Evolutionary conservation across 805 yeast species (phyloP).

Genomic region (Candida peoriensis): DNA sequence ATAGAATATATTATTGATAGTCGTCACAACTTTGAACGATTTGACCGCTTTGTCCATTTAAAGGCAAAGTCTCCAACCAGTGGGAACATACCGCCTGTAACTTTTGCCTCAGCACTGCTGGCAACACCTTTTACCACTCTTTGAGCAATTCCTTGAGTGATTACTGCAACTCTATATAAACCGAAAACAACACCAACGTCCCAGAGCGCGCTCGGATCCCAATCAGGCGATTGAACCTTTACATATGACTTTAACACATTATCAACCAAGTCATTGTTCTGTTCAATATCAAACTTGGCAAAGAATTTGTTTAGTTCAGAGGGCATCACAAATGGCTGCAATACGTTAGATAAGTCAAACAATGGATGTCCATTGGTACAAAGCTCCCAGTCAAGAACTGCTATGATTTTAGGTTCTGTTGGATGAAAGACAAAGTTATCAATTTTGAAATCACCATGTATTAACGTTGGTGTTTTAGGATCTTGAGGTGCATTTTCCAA

Average conservation of each 20-base stretch:
- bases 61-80: constrained; percentile 20
- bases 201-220: constrained; percentile 36
- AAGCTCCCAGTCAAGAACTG: constrained; percentile 62
- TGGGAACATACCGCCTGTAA: constrained; percentile 29
- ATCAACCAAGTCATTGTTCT: constrained; percentile 10
- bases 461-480: constrained; percentile 38
- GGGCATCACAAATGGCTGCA: constrained; percentile 50
- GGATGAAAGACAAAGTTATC: constrained; percentile 62
- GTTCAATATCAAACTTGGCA: constrained; percentile 17
- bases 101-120: constrained; percentile 44
- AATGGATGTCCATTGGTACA: constrained; percentile 63
- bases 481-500: constrained; percentile 41
- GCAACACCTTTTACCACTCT: constrained; percentile 48
- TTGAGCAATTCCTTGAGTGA: constrained; percentile 59
- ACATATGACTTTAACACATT: constrained; percentile 18
- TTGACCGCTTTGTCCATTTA: no score
- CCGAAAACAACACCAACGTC: constrained; percentile 52
- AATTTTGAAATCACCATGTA: constrained; percentile 62
- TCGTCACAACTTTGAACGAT: no score
- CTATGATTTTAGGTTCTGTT: constrained; percentile 41
- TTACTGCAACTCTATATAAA: constrained; percentile 48
- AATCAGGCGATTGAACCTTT: constrained; percentile 8
- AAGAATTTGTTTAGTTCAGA: constrained; percentile 29
- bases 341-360: constrained; percentile 53
- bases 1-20: no score